These are phyloP conservation scores for Linum usitatissimum DNA, from an alignment of 345 rosid genomes.

Conservation along the genomic window DNA sequence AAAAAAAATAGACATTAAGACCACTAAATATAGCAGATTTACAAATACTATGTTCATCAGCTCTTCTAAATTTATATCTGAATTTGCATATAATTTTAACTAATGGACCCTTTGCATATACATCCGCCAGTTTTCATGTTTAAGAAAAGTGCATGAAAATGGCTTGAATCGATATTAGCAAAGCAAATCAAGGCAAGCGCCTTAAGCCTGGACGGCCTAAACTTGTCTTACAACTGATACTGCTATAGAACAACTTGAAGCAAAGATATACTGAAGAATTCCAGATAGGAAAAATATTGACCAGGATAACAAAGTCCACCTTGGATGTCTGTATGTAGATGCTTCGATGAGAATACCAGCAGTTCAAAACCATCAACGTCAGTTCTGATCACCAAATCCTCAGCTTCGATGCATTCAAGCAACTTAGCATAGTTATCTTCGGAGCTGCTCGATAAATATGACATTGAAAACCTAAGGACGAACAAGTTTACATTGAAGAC, in stretches of 20 bases:
- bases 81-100: too few species aligned
- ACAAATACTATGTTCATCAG: too few species aligned
- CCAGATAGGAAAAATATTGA: not conserved
- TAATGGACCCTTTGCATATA: not conserved
- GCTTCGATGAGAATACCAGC: conserved; percentile 51
- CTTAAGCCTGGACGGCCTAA: not conserved
- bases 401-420: conserved; percentile 24
- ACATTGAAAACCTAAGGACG: not conserved
- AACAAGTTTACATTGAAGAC: not conserved
- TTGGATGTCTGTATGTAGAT: conserved; percentile 33
- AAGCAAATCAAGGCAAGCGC: not conserved
- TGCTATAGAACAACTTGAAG: not conserved
- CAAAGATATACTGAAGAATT: not conserved
- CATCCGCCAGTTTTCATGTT: not conserved
- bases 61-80: too few species aligned
- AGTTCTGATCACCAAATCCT: conserved; percentile 32
- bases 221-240: not conserved
- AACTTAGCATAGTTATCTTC: conserved; percentile 20
- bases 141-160: conserved; percentile 1
- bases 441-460: conserved; percentile 18
- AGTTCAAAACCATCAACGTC: conserved; percentile 35
- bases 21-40: too few species aligned
- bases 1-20: not conserved
- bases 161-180: not conserved
- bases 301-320: conserved; percentile 21